Evolutionary conservation across 805 yeast genomes (phyloP).

Genomic region (Yueomyces sinensis): DNA sequence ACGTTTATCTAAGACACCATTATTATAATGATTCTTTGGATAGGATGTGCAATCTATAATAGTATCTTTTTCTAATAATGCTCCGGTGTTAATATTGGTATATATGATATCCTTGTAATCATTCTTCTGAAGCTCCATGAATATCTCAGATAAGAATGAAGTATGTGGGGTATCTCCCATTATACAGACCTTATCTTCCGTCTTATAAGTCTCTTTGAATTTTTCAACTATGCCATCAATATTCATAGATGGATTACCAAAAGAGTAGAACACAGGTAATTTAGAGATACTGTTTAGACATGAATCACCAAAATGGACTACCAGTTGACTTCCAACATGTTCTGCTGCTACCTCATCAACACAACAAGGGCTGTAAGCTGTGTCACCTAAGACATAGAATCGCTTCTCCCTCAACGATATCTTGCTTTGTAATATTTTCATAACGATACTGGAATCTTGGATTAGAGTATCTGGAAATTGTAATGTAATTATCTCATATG

Average conservation of each 20-base stretch:
- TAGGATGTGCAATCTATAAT: constrained; percentile 11
- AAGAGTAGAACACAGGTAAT: constrained; percentile 64
- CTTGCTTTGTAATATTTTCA: constrained; percentile 34
- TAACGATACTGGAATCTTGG: constrained; percentile 64
- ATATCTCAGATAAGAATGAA: constrained; percentile 29
- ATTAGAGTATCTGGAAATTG: constrained; percentile 84
- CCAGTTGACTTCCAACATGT: constrained; percentile 74
- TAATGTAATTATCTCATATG: constrained; percentile 47
- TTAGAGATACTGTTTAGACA: constrained; percentile 71
- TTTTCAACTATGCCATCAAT: constrained; percentile 23
- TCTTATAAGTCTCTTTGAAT: constrained; percentile 31
- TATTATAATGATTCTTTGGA: constrained; percentile 1
- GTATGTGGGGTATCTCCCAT: constrained; percentile 71
- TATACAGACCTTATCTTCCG: constrained; percentile 34
- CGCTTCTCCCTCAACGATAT: constrained; percentile 21
- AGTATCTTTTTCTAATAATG: constrained; percentile 21
- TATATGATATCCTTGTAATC: constrained; percentile 26
- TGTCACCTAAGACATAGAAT: constrained; percentile 84
- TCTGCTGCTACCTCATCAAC: constrained; percentile 95
- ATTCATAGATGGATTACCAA: constrained; percentile 56
- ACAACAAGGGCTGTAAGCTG: constrained; percentile 91
- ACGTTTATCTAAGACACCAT: constrained; percentile 24
- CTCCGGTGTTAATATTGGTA: constrained; percentile 27
- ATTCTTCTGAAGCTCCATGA: constrained; percentile 18
- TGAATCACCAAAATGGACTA: constrained; percentile 91